A percentile compares a stretch with the other conserved stretches of the same genome.
phyloP scores from a whole-genome alignment of 2,329 filamentous ascomycete species.

The Ceratocystis colombiana region DNA sequence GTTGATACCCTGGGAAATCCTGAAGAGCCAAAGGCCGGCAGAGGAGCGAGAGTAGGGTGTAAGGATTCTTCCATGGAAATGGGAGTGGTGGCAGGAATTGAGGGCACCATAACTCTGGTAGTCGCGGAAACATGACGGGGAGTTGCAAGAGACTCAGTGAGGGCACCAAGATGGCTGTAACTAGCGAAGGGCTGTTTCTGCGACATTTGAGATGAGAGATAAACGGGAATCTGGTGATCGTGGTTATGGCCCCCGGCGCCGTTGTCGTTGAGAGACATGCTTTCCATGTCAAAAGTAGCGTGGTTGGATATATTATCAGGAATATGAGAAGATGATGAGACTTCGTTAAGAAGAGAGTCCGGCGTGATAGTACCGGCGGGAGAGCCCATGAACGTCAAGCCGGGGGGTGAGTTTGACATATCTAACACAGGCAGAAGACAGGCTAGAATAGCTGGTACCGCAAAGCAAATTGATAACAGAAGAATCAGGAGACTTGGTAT shows the following conservation, averaged over 20 bases:
- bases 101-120: not conserved
- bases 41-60: not conserved
- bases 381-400: slow-evolving; percentile 17
- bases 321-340: not conserved
- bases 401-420: slow-evolving; percentile 17
- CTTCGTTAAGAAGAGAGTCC: slow-evolving; percentile 8
- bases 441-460: not conserved
- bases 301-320: not conserved
- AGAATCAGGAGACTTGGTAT: not conserved
- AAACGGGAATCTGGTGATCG: slow-evolving; percentile 5
- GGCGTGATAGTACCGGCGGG: slow-evolving; percentile 9
- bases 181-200: slow-evolving; percentile 8
- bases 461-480: not conserved
- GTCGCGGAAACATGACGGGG: slow-evolving; percentile 1
- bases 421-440: not conserved
- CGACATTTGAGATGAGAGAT: slow-evolving; percentile 5
- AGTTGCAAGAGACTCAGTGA: not conserved
- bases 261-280: slow-evolving; percentile 6
- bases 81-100: not conserved
- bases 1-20: slow-evolving; percentile 5
- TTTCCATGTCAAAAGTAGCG: slow-evolving; percentile 5
- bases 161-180: not conserved
- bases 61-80: not conserved
- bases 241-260: not conserved
- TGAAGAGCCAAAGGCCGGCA: slow-evolving; percentile 9